Base-by-base conservation (phyloP, 768 basidiomycete species). In the Russula sp. region DNA sequence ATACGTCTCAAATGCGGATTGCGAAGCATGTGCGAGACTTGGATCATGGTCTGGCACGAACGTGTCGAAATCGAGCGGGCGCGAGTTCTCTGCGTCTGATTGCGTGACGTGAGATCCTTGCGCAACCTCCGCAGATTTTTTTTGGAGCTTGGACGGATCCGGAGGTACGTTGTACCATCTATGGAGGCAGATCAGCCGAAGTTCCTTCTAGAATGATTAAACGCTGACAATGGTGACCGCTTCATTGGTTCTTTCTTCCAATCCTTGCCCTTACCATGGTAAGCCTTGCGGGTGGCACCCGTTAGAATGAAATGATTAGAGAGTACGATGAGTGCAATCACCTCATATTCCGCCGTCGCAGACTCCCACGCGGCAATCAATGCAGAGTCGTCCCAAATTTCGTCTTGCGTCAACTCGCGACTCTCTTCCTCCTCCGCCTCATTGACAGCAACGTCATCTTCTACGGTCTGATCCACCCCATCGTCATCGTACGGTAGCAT, bases 301-400 rank as follows among this genome's bases (percentile, higher is more conserved):
- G 52, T 59, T 16, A 59, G 68, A 22, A 48, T 49, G 18, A 27
- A 34, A 20, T 4, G 27, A 6, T 47, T n/a, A 22, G 6, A 31
- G 10, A 20, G 37, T 22, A 22, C 2, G 6, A 55, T 14, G 62
- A 31, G 57, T 13, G 53, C 16, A 73, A 74, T 52, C 66, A 84
- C 84, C 75, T 88, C 80, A 68, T 91, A 93, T 71, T 93, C 91
- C 61, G 88, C 88, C 66, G 80, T 84, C 18, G 91, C 91, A 63
- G 90, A 86, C 71, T 92, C 81, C 91, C 91, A 92, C 20, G 91
- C 91, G 57, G 88, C 80, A 50, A 93, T 82, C 66, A 93, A 80
- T 4, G 87, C 88, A 40, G 88, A 87, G 71, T 93, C 91, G 66
- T 93, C 91, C 91, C 91, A 93, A 42, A 91, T 84, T 69, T 93